Base-by-base conservation (phyloP, 2,329 filamentous ascomycete species). In the Aspergillus novofumigatus region DNA sequence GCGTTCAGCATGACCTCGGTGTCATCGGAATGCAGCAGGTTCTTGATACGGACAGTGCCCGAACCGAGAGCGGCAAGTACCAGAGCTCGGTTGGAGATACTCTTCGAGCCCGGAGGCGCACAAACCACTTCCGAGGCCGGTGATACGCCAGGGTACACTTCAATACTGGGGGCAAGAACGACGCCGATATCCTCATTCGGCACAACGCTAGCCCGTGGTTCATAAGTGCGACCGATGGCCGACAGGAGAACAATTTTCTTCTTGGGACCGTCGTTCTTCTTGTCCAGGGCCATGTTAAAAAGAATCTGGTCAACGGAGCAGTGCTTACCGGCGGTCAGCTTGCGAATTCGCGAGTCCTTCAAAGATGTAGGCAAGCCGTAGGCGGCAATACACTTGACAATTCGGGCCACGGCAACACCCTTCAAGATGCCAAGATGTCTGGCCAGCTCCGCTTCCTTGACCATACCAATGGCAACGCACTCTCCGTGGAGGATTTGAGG, bases 1-100 rank as follows among this genome's bases (percentile, higher is more conserved):
- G 94, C 93, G 56, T 91, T 91, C 48, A 99, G 80, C 94, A 99
- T 99, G 74, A 91, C 94, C 72, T 97, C 91, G 0, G 92, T 96
- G 70, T 99, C 94, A 67, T 97, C 94, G 0, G 94, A 97, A 75
- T 97, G 93, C 10, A 99, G 83, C 32, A 99, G 80, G 67, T 99
- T 97, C 74, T 86, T 92, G 72, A 99, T 89, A 42, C 89, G 88
- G 70, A 92, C 97, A 26, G 87, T 86, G 20, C 94, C 94, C 55
- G 85, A 84, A 35, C 92, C 92, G 32, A 99, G 86, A 11, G 94
- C 94, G 48, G 94, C 94, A 52, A 99, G 82, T n/a, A 99, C 86
- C 42, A 99, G 83, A 35, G 95, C 93, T 48, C 94, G 86, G 75
- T 99, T 99, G 0, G 94, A 99, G 57, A 99, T 92, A 74, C 92